Base-by-base conservation (phyloP, 192 early-diverging fungal species). In the Diversispora epigaea region DNA sequence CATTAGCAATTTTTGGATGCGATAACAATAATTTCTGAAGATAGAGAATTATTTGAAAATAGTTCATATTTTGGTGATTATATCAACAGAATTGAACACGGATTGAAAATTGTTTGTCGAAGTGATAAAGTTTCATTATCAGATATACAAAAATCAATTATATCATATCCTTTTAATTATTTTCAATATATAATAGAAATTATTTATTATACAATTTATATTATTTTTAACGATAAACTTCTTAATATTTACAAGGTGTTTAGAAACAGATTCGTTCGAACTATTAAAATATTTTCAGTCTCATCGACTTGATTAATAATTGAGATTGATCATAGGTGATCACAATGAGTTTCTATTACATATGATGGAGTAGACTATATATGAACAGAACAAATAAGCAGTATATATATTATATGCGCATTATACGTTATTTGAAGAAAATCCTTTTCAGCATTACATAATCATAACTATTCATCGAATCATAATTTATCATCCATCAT, bases 31-130 rank as follows among this genome's bases (percentile, higher is more conserved):
- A 80, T 91, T 7, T 85, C 82, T 1, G 46, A 82, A 47, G 81
- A 91, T 71, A 73, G 77, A 67, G 82, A 82, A 50, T 61, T 84
- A 32, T 77, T 91, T 19, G 40, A 78, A 21, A 75, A 68, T n/a
- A 87, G 85, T 44, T 22, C 72, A 1, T 76, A 77, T 3, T 88
- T 87, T 75, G 62, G 60, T 8, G 80, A 85, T 70, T 91, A 88
- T 77, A 77, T 86, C 71, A 76, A 73, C 9, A 77, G 71, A 14
- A 43, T 84, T n/a, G 64, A 78, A n/a, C 62, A 81, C 45, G 89
- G 87, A 6, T 73, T 91, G 25, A 60, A 65, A n/a, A 77, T 61
- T 5, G 69, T 93, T 15, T 83, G 85, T 17, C 78, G 85, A 17
- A 64, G 74, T 10, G 84, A 86, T 5, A 80, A 86, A 4, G 85